Evolutionary conservation across 176 grass and related monocot species (phyloP).

Genomic region (Avena eriantha): DNA sequence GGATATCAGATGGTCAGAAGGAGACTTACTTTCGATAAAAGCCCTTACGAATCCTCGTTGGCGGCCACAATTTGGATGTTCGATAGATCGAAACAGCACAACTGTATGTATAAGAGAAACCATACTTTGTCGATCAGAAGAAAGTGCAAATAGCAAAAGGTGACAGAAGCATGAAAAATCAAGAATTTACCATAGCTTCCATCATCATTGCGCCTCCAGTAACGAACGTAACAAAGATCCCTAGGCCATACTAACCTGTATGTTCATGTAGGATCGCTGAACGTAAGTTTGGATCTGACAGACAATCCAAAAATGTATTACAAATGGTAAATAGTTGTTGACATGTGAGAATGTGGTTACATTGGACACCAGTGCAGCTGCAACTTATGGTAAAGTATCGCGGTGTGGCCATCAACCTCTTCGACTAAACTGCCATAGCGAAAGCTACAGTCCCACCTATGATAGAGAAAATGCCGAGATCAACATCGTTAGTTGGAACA

Average conservation of each 20-base stretch:
- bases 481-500: conserved; percentile 5
- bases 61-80: conserved; percentile 75
- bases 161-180: not conserved
- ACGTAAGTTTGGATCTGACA: not conserved
- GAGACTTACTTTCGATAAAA: conserved; percentile 88
- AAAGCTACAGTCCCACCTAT: conserved; percentile 99
- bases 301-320: not conserved
- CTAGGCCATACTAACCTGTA: conserved; percentile 90
- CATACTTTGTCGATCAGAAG: conserved; percentile 34
- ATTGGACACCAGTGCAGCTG: conserved; percentile 89
- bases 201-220: conserved; percentile 97
- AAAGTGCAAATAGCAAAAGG: conserved; percentile 21
- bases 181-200: conserved; percentile 87
- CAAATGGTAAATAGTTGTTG: not conserved
- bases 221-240: conserved; percentile 96
- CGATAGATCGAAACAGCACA: conserved; percentile 87
- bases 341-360: conserved; percentile 54
- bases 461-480: conserved; percentile 28
- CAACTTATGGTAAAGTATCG: conserved; percentile 78
- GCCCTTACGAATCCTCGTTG: conserved; percentile 86
- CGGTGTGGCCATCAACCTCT: conserved; percentile 97
- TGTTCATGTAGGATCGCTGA: conserved; percentile 34
- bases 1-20: conserved; percentile 28
- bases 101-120: conserved; percentile 58
- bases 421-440: conserved; percentile 91